Percentiles rank a stretch among this genome's conserved stretches.
Evolutionary conservation across 1,139 yeast genomes (phyloP).

Genomic region (Pneumocystis jirovecii): DNA sequence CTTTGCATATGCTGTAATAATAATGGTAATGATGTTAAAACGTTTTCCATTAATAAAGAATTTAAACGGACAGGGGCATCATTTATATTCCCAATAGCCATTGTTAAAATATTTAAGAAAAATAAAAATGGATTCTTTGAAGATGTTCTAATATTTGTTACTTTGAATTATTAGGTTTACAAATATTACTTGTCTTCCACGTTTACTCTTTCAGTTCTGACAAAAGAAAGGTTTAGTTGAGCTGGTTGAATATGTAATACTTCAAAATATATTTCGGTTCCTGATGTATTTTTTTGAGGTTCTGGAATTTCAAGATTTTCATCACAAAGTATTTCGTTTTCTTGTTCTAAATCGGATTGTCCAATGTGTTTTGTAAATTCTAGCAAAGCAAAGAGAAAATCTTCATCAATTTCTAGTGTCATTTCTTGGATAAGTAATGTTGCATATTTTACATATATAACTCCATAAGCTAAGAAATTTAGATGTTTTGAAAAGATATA

Average conservation of each 20-base stretch:
- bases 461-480: constrained; percentile 48
- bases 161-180: background rate
- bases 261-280: constrained; percentile 77
- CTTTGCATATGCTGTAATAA: constrained; percentile 57
- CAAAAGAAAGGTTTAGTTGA: constrained; percentile 76
- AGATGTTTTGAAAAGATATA: background rate
- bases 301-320: constrained; percentile 51
- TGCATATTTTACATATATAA: constrained; percentile 77
- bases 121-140: constrained; percentile 50
- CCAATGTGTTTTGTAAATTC: constrained; percentile 59
- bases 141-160: constrained; percentile 22
- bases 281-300: constrained; percentile 44
- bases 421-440: constrained; percentile 78
- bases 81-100: constrained; percentile 94
- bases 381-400: constrained; percentile 65
- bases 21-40: constrained; percentile 69
- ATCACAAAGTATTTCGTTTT: constrained; percentile 38
- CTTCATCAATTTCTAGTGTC: constrained; percentile 87
- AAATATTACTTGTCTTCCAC: constrained; percentile 31
- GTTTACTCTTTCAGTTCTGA: constrained; percentile 69
- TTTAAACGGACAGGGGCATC: constrained; percentile 91
- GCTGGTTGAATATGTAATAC: constrained; percentile 86
- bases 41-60: constrained; percentile 75
- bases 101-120: constrained; percentile 75
- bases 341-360: constrained; percentile 21